Percentiles rank a stretch among this genome's conserved stretches.
Conservation (phyloP, 495 filamentous ascomycete species). For the Glarea lozoyensis region DNA sequence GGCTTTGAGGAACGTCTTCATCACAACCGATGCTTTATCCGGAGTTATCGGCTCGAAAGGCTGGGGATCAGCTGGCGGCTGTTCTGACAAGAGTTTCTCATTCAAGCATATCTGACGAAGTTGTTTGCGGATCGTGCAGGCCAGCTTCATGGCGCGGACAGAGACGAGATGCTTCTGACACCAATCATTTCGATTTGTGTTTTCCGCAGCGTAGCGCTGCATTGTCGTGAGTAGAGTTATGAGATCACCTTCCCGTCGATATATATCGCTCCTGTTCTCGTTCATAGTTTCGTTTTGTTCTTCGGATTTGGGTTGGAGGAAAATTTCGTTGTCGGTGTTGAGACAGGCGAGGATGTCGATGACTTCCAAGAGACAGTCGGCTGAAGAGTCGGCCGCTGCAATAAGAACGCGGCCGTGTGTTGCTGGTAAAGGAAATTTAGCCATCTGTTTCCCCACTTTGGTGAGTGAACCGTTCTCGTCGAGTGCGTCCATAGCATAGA, state of each 20-base stretch:
- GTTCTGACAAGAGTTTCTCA: slow-evolving; percentile 33
- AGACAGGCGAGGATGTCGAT: slow-evolving; percentile 90
- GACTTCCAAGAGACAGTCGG: slow-evolving; percentile 65
- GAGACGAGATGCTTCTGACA: slow-evolving; percentile 69
- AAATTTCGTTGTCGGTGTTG: slow-evolving; percentile 78
- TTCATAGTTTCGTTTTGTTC: slow-evolving; percentile 75
- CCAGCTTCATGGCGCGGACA: slow-evolving; percentile 69
- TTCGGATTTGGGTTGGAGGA: slow-evolving; percentile 70
- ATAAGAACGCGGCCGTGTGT: slow-evolving; percentile 74
- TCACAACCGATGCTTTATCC: slow-evolving; percentile 44
- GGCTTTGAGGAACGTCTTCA: slow-evolving; percentile 75
- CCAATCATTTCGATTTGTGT: slow-evolving; percentile 66
- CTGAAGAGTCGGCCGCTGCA: slow-evolving; percentile 61
- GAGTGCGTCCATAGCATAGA: slow-evolving; percentile 70
- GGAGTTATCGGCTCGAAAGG: slow-evolving; percentile 39
- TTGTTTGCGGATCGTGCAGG: slow-evolving; percentile 76
- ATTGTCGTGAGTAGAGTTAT: slow-evolving; percentile 79
- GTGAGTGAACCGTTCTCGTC: slow-evolving; percentile 66
- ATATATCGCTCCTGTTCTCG: slow-evolving; percentile 60
- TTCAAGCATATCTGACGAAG: slow-evolving; percentile 55
- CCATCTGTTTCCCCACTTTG: slow-evolving; percentile 62
- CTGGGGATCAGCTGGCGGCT: slow-evolving; percentile 33
- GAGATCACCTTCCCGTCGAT: slow-evolving; percentile 79
- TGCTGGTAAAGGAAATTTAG: slow-evolving; percentile 74
- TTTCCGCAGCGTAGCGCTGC: slow-evolving; percentile 69